phyloP scores from a whole-genome alignment of 441 rosid genomes.

The Aleurites moluccanus region DNA sequence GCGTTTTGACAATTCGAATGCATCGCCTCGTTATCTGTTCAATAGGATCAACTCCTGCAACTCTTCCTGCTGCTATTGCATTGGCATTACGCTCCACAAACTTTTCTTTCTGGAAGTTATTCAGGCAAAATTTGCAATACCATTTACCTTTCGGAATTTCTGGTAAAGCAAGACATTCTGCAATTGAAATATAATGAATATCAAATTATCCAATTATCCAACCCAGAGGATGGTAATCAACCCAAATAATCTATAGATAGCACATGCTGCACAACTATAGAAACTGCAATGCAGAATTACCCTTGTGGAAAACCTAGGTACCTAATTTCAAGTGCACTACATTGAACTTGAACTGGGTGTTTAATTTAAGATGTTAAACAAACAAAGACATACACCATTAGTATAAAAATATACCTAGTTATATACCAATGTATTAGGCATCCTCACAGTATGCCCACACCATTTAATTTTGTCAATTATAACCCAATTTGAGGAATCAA shows the following conservation, averaged over 20 bases:
- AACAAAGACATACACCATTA: background rate
- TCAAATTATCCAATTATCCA: background rate
- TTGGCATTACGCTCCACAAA: constrained; percentile 68
- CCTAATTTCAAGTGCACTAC: background rate
- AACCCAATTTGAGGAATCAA: too few relatives aligned
- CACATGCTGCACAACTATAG: background rate
- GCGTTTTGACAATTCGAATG: constrained; percentile 75
- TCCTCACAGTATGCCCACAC: background rate
- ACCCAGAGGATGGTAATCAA: background rate
- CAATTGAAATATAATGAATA: constrained; percentile 7
- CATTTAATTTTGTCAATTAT: background rate
- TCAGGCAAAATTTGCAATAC: constrained; percentile 77
- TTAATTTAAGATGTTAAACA: background rate
- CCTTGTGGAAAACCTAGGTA: background rate
- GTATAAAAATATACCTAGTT: background rate
- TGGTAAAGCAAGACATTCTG: constrained; percentile 63
- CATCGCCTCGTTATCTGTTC: constrained; percentile 78
- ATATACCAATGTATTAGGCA: background rate
- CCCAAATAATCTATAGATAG: background rate
- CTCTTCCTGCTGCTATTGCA: constrained; percentile 89
- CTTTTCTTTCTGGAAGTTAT: constrained; percentile 58
- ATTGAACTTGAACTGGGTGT: background rate
- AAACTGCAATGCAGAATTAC: background rate
- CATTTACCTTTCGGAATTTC: constrained; percentile 62
- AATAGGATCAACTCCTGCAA: constrained; percentile 84